Base-by-base conservation (phyloP, 2,329 filamentous ascomycete species). In the Pseudogymnoascus sp. region DNA sequence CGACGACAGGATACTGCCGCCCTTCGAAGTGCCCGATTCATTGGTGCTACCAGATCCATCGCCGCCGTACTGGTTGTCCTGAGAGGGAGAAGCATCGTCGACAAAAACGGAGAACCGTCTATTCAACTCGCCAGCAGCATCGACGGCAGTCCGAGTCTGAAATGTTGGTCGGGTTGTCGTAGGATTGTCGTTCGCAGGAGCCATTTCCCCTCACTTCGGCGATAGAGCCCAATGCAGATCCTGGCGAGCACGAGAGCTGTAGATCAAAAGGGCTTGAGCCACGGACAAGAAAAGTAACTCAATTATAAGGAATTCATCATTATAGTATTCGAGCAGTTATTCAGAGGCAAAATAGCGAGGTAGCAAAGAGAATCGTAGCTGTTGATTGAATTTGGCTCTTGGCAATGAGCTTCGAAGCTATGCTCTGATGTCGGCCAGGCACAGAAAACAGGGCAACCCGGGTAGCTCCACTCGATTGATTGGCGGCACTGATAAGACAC, bases 51-150 rank as follows among this genome's bases (percentile, higher is more conserved):
- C 5, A 40, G 21, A 18, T 9, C 12, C 35, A 2, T 59, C 25
- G 18, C 33, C 21, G 58, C 58, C 21, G 5, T 15, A 27, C 35
- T n/a, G 58, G 6, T 13, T 27, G 27, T 40, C 37, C 35, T 39
- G 33, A 10, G 35, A 39, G 7, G 58, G 58, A 27, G 58, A 5
- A n/a, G 33, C 10, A 33, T 59, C 58, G 58, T 59, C 61, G 13
- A 63, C 15, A 10, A 63, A 62, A 35, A 63, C 64, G 9, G 72
- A 74, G 37, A 63, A 71, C 12, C 76, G 74, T 55, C 77, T 72
- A 60, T 75, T 73, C 61, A 80, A 69, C 63, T 78, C 76, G 61
- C 75, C 74, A 42, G 73, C 72, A 60, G 76, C 73, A 67, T 80
- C 79, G 59, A 70, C 72, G 21, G 79, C 77, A 21, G 77, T 74